phyloP scores from a whole-genome alignment of 345 rosid genomes.

The Linum lewisii region DNA sequence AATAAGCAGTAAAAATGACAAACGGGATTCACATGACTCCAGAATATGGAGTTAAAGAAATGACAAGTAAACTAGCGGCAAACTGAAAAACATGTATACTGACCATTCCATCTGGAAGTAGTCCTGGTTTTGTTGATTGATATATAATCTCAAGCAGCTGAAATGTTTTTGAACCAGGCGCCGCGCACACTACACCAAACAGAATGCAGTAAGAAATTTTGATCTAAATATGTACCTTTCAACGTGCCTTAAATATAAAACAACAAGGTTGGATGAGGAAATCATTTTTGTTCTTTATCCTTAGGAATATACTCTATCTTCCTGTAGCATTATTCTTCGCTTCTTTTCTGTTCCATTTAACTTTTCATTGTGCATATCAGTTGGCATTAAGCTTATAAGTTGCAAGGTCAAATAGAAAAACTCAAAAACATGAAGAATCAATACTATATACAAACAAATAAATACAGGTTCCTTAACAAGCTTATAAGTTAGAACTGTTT shows the following conservation, averaged over 20 bases:
- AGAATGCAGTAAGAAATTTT: not conserved
- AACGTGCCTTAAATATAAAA: not conserved
- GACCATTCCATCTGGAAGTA: constrained; percentile 78
- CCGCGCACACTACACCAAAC: constrained; percentile 74
- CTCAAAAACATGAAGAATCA: not conserved
- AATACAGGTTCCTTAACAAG: not conserved
- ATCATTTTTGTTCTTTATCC: too few relatives aligned
- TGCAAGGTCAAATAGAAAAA: not conserved
- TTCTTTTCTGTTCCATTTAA: too few relatives aligned
- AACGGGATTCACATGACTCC: constrained; percentile 1
- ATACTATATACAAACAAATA: too few relatives aligned
- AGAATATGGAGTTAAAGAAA: constrained; percentile 5
- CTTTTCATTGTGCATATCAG: too few relatives aligned
- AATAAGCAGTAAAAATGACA: constrained; percentile 2
- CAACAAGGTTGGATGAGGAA: not conserved
- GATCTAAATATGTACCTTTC: not conserved
- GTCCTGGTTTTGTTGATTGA: constrained; percentile 51
- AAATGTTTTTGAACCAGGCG: constrained; percentile 97
- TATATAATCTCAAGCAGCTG: constrained; percentile 85
- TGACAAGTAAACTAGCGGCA: constrained; percentile 1
- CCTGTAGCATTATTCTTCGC: too few relatives aligned
- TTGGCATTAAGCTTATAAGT: not conserved
- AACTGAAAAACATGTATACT: constrained; percentile 13
- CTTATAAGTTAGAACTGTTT: not conserved
- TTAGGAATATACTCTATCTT: too few relatives aligned